Evolutionary conservation across 2,329 filamentous ascomycete genomes (phyloP), one percentile per base, ranked within the genome.

Genomic region (Sphaerostilbella broomeana): DNA sequence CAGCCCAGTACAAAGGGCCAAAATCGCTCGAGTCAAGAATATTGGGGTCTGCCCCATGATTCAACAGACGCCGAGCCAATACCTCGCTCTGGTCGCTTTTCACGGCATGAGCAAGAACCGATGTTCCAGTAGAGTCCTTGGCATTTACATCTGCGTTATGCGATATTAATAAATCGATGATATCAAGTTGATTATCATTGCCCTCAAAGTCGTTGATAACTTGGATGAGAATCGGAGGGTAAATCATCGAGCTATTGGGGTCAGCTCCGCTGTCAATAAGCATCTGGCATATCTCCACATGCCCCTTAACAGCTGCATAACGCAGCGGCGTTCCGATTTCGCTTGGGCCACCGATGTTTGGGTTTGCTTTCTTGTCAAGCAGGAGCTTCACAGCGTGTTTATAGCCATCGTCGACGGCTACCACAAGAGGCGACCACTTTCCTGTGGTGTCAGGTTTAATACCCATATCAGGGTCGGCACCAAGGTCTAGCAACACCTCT

Each of bases 261-360:
- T 52, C 47, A 4, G 49, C 50, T 10, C 50, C 49, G 4, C 40
- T 37, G 17, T 45, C 38, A 17, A 52, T 33, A 12, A 44, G 38
- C 26, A 44, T 28, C 9, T 35, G 17, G 21, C 38, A 41, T 13
- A 44, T 38, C 15, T 29, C 35, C 2, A 44, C 11, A 28, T 44
- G 34, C 6, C 42, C 42, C 9, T 42, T 44, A 1, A 42, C 22
- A 4, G 42, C 42, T 5, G 42, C 42, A 19, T 42, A 42, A 27
- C 38, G 22, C n/a, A 44, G 15, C 13, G 42, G 22, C 4, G 38
- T 41, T 5, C 36, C 42, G 20, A n/a, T 27, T 8, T 11, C 12
- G 4, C 27, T 27, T 12, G 36, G 32, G 6, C 42, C 36, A 12
- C 30, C 27, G 20, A 43, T 17, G 20, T 43, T 43, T 8, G 36